Evolutionary conservation across 1,284 basidiomycete species (phyloP).

Genomic region (Heterobasidion parviporum): DNA sequence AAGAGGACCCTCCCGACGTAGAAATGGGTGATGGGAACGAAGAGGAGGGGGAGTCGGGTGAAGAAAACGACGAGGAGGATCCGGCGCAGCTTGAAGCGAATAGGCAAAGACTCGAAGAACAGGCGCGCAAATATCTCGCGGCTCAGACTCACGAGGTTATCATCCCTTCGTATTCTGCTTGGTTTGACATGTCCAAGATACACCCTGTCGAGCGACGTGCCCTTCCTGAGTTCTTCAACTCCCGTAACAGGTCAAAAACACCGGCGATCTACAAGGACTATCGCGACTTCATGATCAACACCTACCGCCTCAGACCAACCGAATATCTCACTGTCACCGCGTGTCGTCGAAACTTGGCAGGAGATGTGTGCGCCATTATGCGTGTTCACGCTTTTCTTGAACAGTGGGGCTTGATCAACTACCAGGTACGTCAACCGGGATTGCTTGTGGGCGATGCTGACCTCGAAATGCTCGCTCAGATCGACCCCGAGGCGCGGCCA

Average conservation of each 20-base stretch:
- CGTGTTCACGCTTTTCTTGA: constrained; percentile 97
- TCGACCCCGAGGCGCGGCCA: constrained; percentile 94
- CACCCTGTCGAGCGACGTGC: constrained; percentile 90
- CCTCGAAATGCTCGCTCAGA: constrained; percentile 40
- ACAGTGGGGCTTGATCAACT: constrained; percentile 99
- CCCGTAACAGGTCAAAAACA: constrained; percentile 90
- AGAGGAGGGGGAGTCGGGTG: constrained; percentile 61
- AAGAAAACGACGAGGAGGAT: constrained; percentile 73
- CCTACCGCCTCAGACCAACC: constrained; percentile 87
- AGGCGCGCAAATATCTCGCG: constrained; percentile 90
- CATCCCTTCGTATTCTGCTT: constrained; percentile 94
- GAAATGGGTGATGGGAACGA: constrained; percentile 68
- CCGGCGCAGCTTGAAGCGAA: constrained; percentile 75
- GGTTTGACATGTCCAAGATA: constrained; percentile 96
- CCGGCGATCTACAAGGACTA: constrained; percentile 99
- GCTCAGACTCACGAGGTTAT: constrained; percentile 96
- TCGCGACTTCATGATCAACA: constrained; percentile 99
- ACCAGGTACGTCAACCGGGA: constrained; percentile 60
- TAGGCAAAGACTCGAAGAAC: constrained; percentile 71
- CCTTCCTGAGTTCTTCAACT: constrained; percentile 98
- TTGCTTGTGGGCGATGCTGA: not conserved
- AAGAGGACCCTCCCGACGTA: constrained; percentile 56
- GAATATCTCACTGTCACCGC: constrained; percentile 99
- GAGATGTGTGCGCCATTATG: constrained; percentile 99
- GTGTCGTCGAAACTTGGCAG: constrained; percentile 91